Base-by-base conservation (phyloP, 2,329 filamentous ascomycete genomes). In the Aspergillus sp. region DNA sequence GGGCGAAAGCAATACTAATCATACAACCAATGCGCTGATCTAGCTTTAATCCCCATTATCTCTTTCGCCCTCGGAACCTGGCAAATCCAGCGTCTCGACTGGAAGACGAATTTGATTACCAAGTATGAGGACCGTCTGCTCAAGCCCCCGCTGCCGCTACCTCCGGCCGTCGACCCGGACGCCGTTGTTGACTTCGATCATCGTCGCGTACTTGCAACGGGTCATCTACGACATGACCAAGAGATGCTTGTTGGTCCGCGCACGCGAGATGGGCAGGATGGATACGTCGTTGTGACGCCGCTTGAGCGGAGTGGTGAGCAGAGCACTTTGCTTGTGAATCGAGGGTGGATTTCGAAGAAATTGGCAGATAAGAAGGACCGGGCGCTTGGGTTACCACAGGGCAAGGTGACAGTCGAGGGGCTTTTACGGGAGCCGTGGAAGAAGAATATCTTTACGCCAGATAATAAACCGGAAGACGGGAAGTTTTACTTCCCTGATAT, bases 401-500 rank as follows among this genome's bases (percentile, higher is more conserved):
- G 82, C 0, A 80, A 85, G 59, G 83, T 97, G 7, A 79, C 77
- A 0, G 82, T 98, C 2, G 83, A 95, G 69, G 93, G 93, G 0
- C 61, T 98, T 64, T 65, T 98, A 64, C 73, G 93, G 49, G 82
- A 93, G 71, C 91, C 91, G 6, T 94, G 88, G 80, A 93, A 94
- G 78, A 94, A 91, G 77, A 98, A 98, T 66, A 85, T 90, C 79
- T 98, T 98, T 66, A 98, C 93, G 47, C 93, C 93, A 0, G 82
- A 86, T 0, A 98, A 98, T 59, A 75, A 81, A 57, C 91, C 91
- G 0, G 83, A 90, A 56, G 82, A 82, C 62, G 81, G 84, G 49
- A 83, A 89, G 67, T 98, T 94, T 65, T 95, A 95, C 70, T 98
- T 98, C 62, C 91, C 93, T 0, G 91, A 95, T 67, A 88, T 98